These are phyloP conservation scores for Trichophyton mentagrophytes DNA, from an alignment of 2,329 filamentous ascomycete species.

Conservation along the genomic window DNA sequence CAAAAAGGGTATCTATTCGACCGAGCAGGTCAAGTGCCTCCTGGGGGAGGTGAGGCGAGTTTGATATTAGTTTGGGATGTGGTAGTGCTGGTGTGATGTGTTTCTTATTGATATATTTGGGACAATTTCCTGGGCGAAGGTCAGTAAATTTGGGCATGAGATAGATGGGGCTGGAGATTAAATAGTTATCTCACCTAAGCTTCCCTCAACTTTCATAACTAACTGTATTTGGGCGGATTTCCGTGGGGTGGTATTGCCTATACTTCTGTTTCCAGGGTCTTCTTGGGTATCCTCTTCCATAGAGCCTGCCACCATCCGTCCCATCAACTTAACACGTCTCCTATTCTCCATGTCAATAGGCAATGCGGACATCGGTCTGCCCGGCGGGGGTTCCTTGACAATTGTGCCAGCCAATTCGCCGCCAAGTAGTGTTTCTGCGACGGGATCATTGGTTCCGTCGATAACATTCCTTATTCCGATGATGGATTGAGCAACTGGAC, in stretches of 20 bases:
- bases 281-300: conserved; percentile 25
- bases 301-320: conserved; percentile 54
- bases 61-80: conserved; percentile 40
- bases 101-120: conserved; percentile 75
- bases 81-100: conserved; percentile 45
- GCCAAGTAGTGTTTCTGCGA: conserved; percentile 50
- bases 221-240: conserved; percentile 38
- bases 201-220: conserved; percentile 57
- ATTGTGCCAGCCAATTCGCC: conserved; percentile 34
- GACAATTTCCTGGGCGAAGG: conserved; percentile 54
- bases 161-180: neutral
- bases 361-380: conserved; percentile 48
- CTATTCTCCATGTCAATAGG: conserved; percentile 53
- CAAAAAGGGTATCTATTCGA: conserved; percentile 63
- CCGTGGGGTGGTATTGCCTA: conserved; percentile 14
- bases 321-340: conserved; percentile 61
- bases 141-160: neutral
- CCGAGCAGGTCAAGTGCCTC: conserved; percentile 48
- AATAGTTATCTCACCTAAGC: conserved; percentile 38
- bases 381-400: conserved; percentile 24
- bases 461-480: conserved; percentile 53
- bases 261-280: conserved; percentile 16
- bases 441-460: conserved; percentile 54
- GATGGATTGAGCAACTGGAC: conserved; percentile 47
- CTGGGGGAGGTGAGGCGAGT: conserved; percentile 37